phyloP scores from a whole-genome alignment of 306 rosid species.

The Argentina anserina region DNA sequence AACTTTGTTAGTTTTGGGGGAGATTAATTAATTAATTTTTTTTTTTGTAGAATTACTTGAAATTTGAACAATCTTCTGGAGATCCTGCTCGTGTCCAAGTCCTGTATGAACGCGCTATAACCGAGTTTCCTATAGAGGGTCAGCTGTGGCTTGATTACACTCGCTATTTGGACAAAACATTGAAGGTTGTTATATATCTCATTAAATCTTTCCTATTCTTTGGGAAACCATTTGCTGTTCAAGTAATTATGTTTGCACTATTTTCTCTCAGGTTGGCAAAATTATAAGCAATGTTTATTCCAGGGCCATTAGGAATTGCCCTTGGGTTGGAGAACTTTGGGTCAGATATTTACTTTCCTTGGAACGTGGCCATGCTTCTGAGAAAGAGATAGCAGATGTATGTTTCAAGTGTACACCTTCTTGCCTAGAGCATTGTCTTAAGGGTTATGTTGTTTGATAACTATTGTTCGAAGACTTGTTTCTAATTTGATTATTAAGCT shows the following conservation, averaged over 20 bases:
- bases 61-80: constrained; percentile 73
- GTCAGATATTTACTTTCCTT: constrained; percentile 63
- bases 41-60: constrained; percentile 69
- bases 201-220: neutral
- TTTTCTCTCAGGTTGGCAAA: constrained; percentile 55
- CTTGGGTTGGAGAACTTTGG: constrained; percentile 94
- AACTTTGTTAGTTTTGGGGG: neutral
- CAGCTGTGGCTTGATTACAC: constrained; percentile 92
- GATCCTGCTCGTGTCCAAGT: constrained; percentile 77
- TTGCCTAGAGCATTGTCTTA: constrained; percentile 15
- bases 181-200: constrained; percentile 57
- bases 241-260: constrained; percentile 6
- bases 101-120: constrained; percentile 75
- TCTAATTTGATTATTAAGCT: neutral
- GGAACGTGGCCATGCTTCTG: constrained; percentile 78
- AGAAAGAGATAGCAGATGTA: constrained; percentile 70
- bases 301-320: constrained; percentile 84
- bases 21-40: constrained; percentile 1
- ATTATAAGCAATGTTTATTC: constrained; percentile 56
- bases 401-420: constrained; percentile 28
- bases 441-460: constrained; percentile 16
- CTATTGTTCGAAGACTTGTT: neutral
- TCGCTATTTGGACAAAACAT: constrained; percentile 67
- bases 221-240: constrained; percentile 5
- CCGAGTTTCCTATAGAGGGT: constrained; percentile 72